Conservation (phyloP, 257 asterid species). For the Solanum ossicruentum region DNA sequence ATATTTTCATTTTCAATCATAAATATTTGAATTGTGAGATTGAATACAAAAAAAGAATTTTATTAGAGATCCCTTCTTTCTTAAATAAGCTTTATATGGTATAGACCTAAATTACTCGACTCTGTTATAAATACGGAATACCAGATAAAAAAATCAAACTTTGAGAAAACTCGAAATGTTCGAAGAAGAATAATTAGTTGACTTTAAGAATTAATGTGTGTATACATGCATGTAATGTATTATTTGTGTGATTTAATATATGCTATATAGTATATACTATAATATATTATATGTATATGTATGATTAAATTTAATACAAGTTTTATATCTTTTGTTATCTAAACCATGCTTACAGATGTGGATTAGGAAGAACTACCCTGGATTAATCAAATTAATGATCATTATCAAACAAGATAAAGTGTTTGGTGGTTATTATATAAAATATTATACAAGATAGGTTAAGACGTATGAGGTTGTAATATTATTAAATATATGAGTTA, state of each 20-base stretch:
- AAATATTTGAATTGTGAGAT: neutral
- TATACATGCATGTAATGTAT: neutral
- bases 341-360: neutral
- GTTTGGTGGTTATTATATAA: neutral
- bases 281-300: neutral
- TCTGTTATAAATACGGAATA: neutral
- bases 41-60: neutral
- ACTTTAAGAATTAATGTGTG: neutral
- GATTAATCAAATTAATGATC: neutral
- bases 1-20: neutral
- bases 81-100: neutral
- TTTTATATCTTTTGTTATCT: neutral
- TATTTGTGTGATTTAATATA: neutral
- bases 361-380: neutral
- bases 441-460: neutral
- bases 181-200: neutral
- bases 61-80: neutral
- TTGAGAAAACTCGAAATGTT: neutral
- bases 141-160: no score
- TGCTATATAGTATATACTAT: neutral
- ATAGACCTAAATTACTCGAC: neutral
- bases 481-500: no score
- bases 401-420: neutral
- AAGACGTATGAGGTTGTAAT: neutral
- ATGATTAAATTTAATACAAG: neutral